Evolutionary conservation across 1,139 yeast species (phyloP).

Genomic region (Suhomyces bribrorum): DNA sequence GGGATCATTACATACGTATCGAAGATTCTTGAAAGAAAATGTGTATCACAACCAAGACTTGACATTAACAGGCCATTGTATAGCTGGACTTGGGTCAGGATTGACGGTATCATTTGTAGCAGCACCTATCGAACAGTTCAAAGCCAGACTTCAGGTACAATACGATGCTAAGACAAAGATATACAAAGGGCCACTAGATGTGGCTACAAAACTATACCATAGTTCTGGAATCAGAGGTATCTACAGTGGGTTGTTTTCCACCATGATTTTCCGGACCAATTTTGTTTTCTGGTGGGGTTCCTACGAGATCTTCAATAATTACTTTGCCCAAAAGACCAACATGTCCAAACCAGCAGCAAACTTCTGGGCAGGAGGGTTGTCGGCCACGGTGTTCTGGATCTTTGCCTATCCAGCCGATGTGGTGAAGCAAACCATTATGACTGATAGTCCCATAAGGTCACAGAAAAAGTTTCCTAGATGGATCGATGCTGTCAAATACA

Average conservation of each 20-base stretch:
- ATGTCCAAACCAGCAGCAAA: conserved; percentile 70
- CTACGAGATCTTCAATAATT: conserved; percentile 73
- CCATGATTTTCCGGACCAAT: conserved; percentile 84
- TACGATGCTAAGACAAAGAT: conserved; percentile 72
- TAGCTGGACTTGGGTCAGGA: conserved; percentile 83
- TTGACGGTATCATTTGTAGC: conserved; percentile 92
- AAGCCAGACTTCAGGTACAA: conserved; percentile 86
- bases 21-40: conserved; percentile 64
- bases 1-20: conserved; percentile 79
- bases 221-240: conserved; percentile 69
- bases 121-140: conserved; percentile 88
- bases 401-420: conserved; percentile 91
- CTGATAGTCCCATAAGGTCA: conserved; percentile 64
- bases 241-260: conserved; percentile 79
- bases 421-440: conserved; percentile 83
- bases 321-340: conserved; percentile 63
- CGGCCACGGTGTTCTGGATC: conserved; percentile 86
- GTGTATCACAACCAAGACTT: conserved; percentile 58
- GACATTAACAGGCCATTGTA: conserved; percentile 71
- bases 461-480: conserved; percentile 70
- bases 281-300: conserved; percentile 96
- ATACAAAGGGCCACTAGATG: conserved; percentile 80
- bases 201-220: conserved; percentile 53
- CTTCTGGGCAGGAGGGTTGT: conserved; percentile 89
- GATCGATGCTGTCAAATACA: conserved; percentile 69